Evolutionary conservation across 257 asterid genomes (phyloP).

Genomic region (Gentiana dahurica): DNA sequence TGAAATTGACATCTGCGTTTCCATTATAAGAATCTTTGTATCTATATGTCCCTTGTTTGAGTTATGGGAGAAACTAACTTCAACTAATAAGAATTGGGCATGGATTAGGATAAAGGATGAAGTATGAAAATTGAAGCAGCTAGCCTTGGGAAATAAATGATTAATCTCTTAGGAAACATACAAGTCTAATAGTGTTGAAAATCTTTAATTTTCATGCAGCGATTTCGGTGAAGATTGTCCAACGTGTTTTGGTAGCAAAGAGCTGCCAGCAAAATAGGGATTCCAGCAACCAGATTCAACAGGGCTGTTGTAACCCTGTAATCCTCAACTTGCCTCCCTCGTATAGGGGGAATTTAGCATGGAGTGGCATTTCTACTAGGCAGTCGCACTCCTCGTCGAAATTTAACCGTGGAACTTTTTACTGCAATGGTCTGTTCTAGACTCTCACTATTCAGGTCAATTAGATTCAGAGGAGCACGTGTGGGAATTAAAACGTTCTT

Average conservation of each 20-base stretch:
- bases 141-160: constrained; percentile 6
- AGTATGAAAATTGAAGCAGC: no score
- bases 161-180: constrained; percentile 20
- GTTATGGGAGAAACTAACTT: no score
- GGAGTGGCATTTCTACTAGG: constrained; percentile 70
- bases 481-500: constrained; percentile 21
- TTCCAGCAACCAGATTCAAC: constrained; percentile 55
- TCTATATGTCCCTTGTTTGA: no score
- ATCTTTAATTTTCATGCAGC: constrained; percentile 82
- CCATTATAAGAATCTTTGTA: no score
- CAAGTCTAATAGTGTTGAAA: constrained; percentile 37
- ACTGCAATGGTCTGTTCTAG: constrained; percentile 99
- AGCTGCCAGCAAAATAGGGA: constrained; percentile 95
- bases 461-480: constrained; percentile 35
- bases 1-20: no score
- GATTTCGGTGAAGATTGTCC: constrained; percentile 82
- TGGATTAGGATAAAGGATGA: no score
- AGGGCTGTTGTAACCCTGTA: constrained; percentile 50
- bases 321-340: constrained; percentile 53
- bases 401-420: constrained; percentile 55
- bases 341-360: constrained; percentile 60
- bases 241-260: constrained; percentile 82
- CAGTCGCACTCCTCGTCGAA: constrained; percentile 52
- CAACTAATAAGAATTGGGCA: no score
- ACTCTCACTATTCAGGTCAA: constrained; percentile 74